These are phyloP conservation scores for Cutaneotrichosporon cutaneum DNA, from an alignment of 1,284 basidiomycete genomes.

Conservation along the genomic window DNA sequence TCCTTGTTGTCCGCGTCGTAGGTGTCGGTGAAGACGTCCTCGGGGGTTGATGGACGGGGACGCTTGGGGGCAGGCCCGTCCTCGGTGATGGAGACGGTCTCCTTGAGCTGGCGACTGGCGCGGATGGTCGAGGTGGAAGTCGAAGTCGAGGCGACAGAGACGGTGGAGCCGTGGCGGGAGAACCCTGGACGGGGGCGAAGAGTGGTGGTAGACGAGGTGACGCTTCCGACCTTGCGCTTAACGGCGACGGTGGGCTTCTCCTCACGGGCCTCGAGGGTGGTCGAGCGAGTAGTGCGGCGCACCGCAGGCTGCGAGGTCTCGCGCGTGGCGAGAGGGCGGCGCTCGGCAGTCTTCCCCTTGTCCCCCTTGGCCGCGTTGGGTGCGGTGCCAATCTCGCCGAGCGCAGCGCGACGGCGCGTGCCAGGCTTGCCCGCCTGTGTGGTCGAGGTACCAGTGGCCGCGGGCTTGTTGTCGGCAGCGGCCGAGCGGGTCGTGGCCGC, in stretches of 20 bases:
- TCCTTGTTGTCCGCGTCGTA: constrained; percentile 44
- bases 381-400: constrained; percentile 48
- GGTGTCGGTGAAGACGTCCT: constrained; percentile 35
- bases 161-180: constrained; percentile 13
- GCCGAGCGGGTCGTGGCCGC: constrained; percentile 15
- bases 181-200: constrained; percentile 14
- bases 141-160: constrained; percentile 17
- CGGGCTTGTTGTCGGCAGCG: constrained; percentile 21
- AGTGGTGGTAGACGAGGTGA: constrained; percentile 16
- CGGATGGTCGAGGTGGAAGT: constrained; percentile 15
- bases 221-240: constrained; percentile 34
- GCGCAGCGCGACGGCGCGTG: constrained; percentile 39
- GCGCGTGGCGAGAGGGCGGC: constrained; percentile 32
- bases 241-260: constrained; percentile 26
- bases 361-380: constrained; percentile 23
- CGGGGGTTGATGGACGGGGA: constrained; percentile 37
- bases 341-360: constrained; percentile 27
- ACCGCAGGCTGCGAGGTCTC: constrained; percentile 14
- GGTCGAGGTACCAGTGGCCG: neutral
- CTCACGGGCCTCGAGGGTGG: constrained; percentile 13
- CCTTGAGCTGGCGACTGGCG: constrained; percentile 17
- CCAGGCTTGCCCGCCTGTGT: constrained; percentile 4
- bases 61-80: constrained; percentile 42
- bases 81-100: constrained; percentile 27
- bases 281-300: constrained; percentile 14